Evolutionary conservation across 2,329 filamentous ascomycete species (phyloP), one percentile per base, ranked within the genome.

Genomic region (Thermothelomyces thermophilus): DNA sequence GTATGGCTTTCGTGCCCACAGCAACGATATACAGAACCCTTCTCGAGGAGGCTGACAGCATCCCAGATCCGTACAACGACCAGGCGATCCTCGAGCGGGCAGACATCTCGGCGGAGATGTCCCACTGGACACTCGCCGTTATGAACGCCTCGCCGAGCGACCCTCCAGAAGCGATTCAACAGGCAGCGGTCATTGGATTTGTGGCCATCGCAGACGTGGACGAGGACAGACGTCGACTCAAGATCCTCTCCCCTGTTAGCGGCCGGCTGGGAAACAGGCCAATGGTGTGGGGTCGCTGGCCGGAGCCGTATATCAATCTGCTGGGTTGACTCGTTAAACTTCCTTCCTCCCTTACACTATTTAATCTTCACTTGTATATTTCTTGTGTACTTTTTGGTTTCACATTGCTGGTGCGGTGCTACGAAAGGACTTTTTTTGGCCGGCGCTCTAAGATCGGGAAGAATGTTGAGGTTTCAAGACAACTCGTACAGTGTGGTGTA

Each of bases 141-240:
- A 89, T 94, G 67, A 83, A 90, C 63, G 89, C 86, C 40, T 76
- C 80, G 2, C 68, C 79, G 0, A 82, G 79, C 41, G 89, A 93
- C 53, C 71, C 78, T 1, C 77, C 85, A 6, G 82, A 87, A 41
- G 77, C 80, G 1, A 83, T 97, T 39, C 79, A 88, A 11, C 85
- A 90, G 59, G 83, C 90, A 7, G 86, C 84, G 49, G 83, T 97
- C 26, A 86, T 94, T 77, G 93, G 93, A 0, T 98, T 95, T 63
- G 78, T 96, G 26, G 96, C 95, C 62, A 86, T 97, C 14, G 85
- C 88, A 1, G 88, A 95, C 54, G 88, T 97, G 3, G 90, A 98
- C 62, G 86, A 88, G 63, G 84, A 86, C 59, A 86, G 86, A 66
- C 82, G 82, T 58, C 86, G 87, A 65, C 74, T 96, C 28, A 86